These are phyloP conservation scores for Capsicum baccatum DNA, from an alignment of 257 asterid species.

Conservation along the genomic window DNA sequence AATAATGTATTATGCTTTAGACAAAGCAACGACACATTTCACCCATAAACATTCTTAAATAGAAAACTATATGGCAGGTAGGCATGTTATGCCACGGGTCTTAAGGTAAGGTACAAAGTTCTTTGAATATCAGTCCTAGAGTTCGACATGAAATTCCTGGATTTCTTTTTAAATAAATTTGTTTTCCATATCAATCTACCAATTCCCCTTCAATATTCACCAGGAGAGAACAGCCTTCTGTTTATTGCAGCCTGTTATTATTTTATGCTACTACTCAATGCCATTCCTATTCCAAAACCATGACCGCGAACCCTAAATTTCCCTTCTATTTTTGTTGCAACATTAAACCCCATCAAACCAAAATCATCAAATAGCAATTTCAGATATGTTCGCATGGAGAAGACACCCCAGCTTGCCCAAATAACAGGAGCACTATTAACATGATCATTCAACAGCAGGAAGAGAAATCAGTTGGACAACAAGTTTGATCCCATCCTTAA, in stretches of 20 bases:
- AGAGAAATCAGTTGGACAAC: background rate
- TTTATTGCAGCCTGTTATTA: background rate
- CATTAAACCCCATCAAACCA: background rate
- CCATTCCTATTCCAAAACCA: constrained; percentile 24
- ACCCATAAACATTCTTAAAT: constrained; percentile 10
- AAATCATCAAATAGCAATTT: background rate
- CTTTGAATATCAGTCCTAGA: background rate
- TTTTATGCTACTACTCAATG: background rate
- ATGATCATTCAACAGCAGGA: constrained; percentile 21
- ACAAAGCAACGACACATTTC: constrained; percentile 22
- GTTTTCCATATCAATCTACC: background rate
- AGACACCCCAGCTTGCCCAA: background rate
- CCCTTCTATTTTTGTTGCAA: constrained; percentile 7
- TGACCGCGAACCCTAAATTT: background rate
- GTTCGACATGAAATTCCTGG: background rate
- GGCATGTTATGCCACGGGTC: background rate
- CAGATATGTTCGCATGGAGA: background rate
- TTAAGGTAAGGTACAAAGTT: background rate
- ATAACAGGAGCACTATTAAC: constrained; percentile 3
- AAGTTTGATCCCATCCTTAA: background rate
- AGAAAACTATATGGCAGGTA: background rate
- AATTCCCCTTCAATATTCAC: background rate
- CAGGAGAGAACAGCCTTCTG: constrained; percentile 3
- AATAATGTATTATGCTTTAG: constrained; percentile 22
- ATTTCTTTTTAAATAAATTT: background rate